phyloP scores from a whole-genome alignment of 345 rosid genomes.

The Syzygium oleosum region DNA sequence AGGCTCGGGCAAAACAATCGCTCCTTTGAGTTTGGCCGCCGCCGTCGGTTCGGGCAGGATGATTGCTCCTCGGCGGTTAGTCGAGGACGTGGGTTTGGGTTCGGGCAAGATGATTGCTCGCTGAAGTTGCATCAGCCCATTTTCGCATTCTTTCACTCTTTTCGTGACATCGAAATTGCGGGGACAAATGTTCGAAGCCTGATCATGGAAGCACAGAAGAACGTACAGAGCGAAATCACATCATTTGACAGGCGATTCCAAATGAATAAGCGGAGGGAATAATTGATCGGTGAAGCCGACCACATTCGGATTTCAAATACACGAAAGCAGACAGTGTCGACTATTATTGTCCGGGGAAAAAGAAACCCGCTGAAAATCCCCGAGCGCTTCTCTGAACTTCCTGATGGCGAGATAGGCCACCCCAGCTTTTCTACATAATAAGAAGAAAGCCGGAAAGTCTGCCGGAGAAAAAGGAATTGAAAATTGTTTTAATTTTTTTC shows the following conservation, averaged over 20 bases:
- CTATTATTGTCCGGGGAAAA: background rate
- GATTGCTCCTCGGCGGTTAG: background rate
- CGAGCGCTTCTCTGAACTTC: background rate
- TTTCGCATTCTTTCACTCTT: slow-evolving; percentile 1
- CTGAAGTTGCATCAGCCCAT: background rate
- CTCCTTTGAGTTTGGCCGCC: background rate
- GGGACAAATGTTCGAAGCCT: background rate
- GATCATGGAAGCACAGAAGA: background rate
- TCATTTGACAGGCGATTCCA: background rate
- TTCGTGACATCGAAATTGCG: background rate
- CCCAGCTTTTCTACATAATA: background rate
- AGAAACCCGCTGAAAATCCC: slow-evolving; percentile 1
- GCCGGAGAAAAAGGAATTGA: background rate
- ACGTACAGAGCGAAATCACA: background rate
- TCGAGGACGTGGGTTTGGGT: background rate
- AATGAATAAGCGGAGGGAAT: background rate
- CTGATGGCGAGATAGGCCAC: background rate
- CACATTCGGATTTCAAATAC: background rate
- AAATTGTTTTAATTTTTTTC: background rate
- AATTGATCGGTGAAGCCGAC: background rate
- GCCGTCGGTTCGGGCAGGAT: background rate
- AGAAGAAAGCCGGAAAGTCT: background rate
- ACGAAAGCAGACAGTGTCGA: background rate
- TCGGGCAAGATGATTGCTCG: background rate
- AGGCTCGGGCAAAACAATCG: background rate